Evolutionary conservation across 1,139 yeast genomes (phyloP).

Genomic region (Suhomyces kunorum): DNA sequence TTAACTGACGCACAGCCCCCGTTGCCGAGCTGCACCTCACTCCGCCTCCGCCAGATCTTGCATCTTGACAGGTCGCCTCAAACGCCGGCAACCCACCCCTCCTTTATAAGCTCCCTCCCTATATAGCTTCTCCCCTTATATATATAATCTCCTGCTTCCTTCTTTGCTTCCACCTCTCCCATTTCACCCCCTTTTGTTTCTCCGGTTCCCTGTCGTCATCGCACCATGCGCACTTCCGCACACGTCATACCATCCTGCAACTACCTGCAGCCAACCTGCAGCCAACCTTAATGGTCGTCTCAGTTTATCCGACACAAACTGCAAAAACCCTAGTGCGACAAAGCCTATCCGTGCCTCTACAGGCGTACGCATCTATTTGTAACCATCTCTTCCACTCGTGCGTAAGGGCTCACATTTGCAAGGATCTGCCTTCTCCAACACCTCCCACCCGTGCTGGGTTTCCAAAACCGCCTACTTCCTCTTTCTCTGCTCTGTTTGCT

Average conservation of each 20-base stretch:
- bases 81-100: too few species aligned
- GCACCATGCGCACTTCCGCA: slow-evolving; percentile 1
- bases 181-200: neutral
- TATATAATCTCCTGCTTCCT: neutral
- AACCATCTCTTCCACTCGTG: slow-evolving; percentile 1
- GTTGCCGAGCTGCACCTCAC: too few species aligned
- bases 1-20: neutral
- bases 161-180: neutral
- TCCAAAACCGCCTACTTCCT: too few species aligned
- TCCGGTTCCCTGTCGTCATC: neutral
- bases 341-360: too few species aligned
- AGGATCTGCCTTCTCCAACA: too few species aligned
- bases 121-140: neutral
- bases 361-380: neutral
- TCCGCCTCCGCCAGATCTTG: too few species aligned
- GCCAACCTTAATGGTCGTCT: neutral
- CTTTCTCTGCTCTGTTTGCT: too few species aligned
- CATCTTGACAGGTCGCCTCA: neutral
- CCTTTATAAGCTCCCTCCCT: too few species aligned
- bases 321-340: slow-evolving; percentile 1
- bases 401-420: too few species aligned
- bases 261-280: too few species aligned
- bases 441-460: too few species aligned
- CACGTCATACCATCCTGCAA: too few species aligned
- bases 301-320: slow-evolving; percentile 2